These are phyloP conservation scores for Trebouxiophyceae sp. DNA, from an alignment of 163 green algal species.

Conservation along the genomic window DNA sequence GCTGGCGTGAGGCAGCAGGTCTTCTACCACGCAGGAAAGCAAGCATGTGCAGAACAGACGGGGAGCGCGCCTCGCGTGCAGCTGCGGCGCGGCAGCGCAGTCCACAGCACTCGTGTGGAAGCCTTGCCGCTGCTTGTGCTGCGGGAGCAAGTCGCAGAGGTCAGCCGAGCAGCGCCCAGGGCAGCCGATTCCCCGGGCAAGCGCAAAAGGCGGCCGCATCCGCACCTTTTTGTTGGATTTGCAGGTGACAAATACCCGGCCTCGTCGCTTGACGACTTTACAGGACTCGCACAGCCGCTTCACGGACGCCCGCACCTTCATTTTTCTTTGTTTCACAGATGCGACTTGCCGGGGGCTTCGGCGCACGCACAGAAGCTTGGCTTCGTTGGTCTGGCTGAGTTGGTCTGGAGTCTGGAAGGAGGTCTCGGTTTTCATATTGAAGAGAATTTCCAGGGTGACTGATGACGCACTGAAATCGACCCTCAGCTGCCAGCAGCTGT, in stretches of 20 bases:
- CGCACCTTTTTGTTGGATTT: conserved; percentile 24
- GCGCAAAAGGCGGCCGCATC: neutral
- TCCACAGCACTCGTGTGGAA: conserved; percentile 3
- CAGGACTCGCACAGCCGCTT: conserved; percentile 21
- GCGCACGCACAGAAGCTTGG: too few relatives aligned
- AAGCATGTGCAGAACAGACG: neutral
- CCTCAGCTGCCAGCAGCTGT: too few relatives aligned
- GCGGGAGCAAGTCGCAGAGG: neutral
- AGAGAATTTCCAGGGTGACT: too few relatives aligned
- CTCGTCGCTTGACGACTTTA: conserved; percentile 17
- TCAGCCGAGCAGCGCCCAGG: neutral
- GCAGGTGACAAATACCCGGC: conserved; percentile 24
- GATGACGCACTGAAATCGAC: too few relatives aligned
- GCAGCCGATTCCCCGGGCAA: neutral
- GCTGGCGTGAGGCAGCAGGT: neutral
- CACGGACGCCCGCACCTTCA: conserved; percentile 22
- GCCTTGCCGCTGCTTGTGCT: conserved; percentile 31
- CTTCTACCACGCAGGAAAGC: neutral
- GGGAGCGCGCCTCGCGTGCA: neutral
- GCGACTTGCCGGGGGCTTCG: too few relatives aligned
- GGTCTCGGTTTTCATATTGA: too few relatives aligned
- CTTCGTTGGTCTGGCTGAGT: too few relatives aligned
- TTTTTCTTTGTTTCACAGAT: too few relatives aligned
- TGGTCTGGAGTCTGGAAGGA: too few relatives aligned
- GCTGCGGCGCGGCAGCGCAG: neutral